A percentile compares a stretch with the other conserved stretches of the same genome.
These are phyloP conservation scores for Aspergillus nomiae DNA, from an alignment of 2,329 filamentous ascomycete genomes.

Conservation along the genomic window DNA sequence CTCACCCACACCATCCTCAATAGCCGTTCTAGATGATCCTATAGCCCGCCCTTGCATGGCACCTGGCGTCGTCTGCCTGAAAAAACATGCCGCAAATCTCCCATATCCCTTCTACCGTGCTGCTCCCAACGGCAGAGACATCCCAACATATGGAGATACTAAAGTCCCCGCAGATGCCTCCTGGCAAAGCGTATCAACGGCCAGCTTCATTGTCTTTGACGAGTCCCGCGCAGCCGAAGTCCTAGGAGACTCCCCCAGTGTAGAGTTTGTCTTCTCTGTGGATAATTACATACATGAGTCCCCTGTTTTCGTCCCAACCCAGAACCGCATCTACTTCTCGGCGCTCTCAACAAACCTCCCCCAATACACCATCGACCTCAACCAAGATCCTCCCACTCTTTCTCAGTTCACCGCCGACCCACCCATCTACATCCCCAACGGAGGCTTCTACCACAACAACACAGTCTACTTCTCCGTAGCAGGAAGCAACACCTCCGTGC, in stretches of 20 bases:
- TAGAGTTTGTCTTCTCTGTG: constrained; percentile 7
- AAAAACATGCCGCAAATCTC: not conserved
- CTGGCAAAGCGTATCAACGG: not conserved
- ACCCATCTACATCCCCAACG: constrained; percentile 6
- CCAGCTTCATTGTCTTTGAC: constrained; percentile 8
- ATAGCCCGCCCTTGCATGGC: not conserved
- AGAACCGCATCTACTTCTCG: constrained; percentile 7
- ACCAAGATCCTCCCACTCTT: constrained; percentile 5
- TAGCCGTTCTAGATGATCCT: not conserved
- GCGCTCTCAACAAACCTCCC: not conserved
- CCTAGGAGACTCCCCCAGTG: constrained; percentile 2
- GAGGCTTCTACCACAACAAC: constrained; percentile 3
- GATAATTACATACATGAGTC: constrained; percentile 2
- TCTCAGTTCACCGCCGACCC: constrained; percentile 1
- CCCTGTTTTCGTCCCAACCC: constrained; percentile 4
- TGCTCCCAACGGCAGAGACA: not conserved
- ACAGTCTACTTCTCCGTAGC: constrained; percentile 8
- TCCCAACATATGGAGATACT: not conserved
- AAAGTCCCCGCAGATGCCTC: not conserved
- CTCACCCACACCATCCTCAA: not conserved
- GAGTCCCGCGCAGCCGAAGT: not conserved
- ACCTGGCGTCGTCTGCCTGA: not conserved
- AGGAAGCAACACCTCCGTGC: not conserved
- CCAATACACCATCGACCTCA: constrained; percentile 7
- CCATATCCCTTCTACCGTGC: not conserved